These are phyloP conservation scores for Stephania japonica DNA, from an alignment of 164 flowering plant genomes.

Conservation along the genomic window DNA sequence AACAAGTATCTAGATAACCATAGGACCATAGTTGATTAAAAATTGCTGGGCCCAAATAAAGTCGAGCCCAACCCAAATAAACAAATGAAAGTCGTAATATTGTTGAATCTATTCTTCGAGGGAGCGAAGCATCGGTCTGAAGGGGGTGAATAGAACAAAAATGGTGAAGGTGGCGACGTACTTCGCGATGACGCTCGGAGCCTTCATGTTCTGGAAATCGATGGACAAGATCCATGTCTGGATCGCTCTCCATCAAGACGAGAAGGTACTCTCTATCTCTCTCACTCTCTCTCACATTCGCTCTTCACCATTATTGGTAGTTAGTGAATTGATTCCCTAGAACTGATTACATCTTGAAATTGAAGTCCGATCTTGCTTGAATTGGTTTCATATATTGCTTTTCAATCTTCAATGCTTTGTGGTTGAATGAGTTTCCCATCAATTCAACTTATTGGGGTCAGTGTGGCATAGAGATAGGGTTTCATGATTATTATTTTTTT, in stretches of 20 bases:
- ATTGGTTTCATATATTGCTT: not conserved
- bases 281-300: not conserved
- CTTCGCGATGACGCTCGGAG: conserved; percentile 75
- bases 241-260: conserved; percentile 92
- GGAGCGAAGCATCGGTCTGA: too few relatives aligned
- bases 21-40: too few relatives aligned
- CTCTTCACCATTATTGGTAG: too few relatives aligned
- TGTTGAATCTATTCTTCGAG: too few relatives aligned
- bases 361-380: not conserved
- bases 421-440: not conserved
- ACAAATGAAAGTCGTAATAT: conserved; percentile 4
- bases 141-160: conserved; percentile 3
- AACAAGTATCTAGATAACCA: too few relatives aligned
- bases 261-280: conserved; percentile 45
- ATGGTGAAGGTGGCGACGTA: conserved; percentile 68
- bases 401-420: not conserved
- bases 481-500: not conserved
- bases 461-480: not conserved
- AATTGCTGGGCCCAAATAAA: too few relatives aligned
- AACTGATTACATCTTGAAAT: not conserved
- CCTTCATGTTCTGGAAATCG: conserved; percentile 76
- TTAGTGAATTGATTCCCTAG: not conserved
- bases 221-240: conserved; percentile 85
- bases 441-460: not conserved
- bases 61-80: not conserved